These are phyloP conservation scores for Penicillium crystallinum DNA, from an alignment of 495 filamentous ascomycete genomes.

Conservation along the genomic window DNA sequence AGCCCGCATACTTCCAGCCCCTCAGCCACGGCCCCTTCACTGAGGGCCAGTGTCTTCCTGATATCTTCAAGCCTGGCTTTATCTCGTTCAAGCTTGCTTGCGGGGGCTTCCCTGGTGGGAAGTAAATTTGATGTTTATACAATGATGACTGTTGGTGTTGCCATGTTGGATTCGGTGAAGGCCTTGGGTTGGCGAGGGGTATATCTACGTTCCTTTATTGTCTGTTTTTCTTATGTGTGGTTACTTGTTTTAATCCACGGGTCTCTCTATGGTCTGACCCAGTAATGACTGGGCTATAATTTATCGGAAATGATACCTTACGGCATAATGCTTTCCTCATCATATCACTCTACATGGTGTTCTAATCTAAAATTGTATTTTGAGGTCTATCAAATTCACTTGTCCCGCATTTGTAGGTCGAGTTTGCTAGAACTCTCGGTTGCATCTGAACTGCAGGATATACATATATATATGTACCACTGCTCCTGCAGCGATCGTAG, in stretches of 20 bases:
- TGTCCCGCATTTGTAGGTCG: too few relatives aligned
- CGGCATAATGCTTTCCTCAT: not conserved
- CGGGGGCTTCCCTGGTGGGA: slow-evolving; percentile 1
- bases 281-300: not conserved
- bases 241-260: not conserved
- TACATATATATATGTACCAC: too few relatives aligned
- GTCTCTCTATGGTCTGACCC: not conserved
- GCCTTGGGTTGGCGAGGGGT: not conserved
- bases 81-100: slow-evolving; percentile 22
- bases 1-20: slow-evolving; percentile 15
- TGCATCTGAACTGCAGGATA: too few relatives aligned
- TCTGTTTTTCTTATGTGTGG: slow-evolving; percentile 1
- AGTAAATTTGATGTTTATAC: not conserved
- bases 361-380: too few relatives aligned
- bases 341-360: not conserved
- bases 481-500: too few relatives aligned
- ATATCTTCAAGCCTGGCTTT: slow-evolving; percentile 17
- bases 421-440: too few relatives aligned
- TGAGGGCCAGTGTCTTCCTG: slow-evolving; percentile 19
- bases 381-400: too few relatives aligned
- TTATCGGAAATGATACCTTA: not conserved
- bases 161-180: too few relatives aligned
- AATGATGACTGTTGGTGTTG: not conserved
- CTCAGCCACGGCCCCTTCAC: slow-evolving; percentile 13
- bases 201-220: not conserved